Percentiles rank a stretch among this genome's conserved stretches.
Conservation (phyloP, 257 asterid species). For the Rehmannia glutinosa region DNA sequence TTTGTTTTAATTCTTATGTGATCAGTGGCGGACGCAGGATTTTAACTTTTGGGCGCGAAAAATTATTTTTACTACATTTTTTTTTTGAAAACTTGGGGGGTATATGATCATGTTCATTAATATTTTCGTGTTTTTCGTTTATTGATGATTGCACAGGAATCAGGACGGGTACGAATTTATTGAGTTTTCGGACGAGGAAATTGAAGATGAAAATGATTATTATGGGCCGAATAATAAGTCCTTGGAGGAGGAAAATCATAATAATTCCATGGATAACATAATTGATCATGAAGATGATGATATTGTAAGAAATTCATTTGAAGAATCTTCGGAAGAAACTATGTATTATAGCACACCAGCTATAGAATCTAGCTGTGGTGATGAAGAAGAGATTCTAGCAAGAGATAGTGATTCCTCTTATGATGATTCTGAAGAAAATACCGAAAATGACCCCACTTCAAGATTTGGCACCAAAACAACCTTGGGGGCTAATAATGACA, state of each 20-base stretch:
- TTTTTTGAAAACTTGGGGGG: no score
- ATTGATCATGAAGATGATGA: background rate
- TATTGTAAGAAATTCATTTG: background rate
- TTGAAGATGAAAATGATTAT: conserved; percentile 27
- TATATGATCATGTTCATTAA: no score
- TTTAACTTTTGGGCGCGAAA: no score
- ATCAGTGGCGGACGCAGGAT: no score
- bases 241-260: conserved; percentile 10
- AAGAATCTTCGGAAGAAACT: conserved; percentile 19
- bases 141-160: no score
- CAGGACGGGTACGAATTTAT: conserved; percentile 21
- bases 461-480: conserved; percentile 5
- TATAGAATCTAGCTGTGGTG: conserved; percentile 31
- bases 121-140: no score
- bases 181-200: conserved; percentile 51
- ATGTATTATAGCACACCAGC: conserved; percentile 35
- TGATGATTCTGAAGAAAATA: conserved; percentile 22
- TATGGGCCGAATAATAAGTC: conserved; percentile 3
- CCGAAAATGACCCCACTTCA: conserved; percentile 32
- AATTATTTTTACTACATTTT: no score
- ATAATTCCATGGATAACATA: conserved; percentile 16
- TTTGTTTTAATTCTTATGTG: background rate
- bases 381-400: conserved; percentile 26
- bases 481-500: conserved; percentile 14
- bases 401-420: conserved; percentile 31